Base-by-base conservation (phyloP, 2,329 filamentous ascomycete species). In the Anisogramma anomala region DNA sequence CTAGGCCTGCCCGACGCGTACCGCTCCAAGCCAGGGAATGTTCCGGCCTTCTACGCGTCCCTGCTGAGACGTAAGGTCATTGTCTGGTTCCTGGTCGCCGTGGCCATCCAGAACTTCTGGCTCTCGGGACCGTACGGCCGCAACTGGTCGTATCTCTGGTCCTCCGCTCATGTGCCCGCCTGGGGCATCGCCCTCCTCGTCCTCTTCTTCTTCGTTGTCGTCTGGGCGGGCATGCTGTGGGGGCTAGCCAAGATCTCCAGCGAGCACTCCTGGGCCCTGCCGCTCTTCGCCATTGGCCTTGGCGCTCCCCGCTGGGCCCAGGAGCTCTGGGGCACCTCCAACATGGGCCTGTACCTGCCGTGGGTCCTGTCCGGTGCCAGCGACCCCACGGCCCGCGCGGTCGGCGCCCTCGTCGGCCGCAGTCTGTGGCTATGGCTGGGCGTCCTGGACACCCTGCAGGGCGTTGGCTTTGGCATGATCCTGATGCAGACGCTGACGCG, bases 391-490 rank as follows among this genome's bases (percentile, higher is more conserved):
- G 68, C 71, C 69, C 31, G 28, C 8, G 30, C 61, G 60, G 3
- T 66, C 67, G 17, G 69, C 2, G 72, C 76, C 0, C 52, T 79
- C 1, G 57, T 72, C 9, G 71, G 70, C 2, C 65, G 75, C 26
- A 56, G 62, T 36, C 56, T 79, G 3, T 80, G 76, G 76, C 62
- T 79, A 6, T 80, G 76, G 76, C 67, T 81, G 0, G 77, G 76
- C 34, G 66, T 78, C 1, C 62, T 80, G 4, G 76, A 80, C 52
- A 65, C 71, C 3, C 55, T 79, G 2, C 76, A 80, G 52, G 74
- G 74, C 27, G 68, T 79, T 3, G 76, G 76, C 2, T 71, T 79
- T 42, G 76, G 76, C 36, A 80, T 79, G 74, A 74, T 79, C 35
- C 61, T 80, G 2, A 57, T 80, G 27, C 74, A 77, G 53, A 79